These are phyloP conservation scores for Plenodomus biglobosus DNA, from an alignment of 2,329 filamentous ascomycete genomes.

Conservation along the genomic window DNA sequence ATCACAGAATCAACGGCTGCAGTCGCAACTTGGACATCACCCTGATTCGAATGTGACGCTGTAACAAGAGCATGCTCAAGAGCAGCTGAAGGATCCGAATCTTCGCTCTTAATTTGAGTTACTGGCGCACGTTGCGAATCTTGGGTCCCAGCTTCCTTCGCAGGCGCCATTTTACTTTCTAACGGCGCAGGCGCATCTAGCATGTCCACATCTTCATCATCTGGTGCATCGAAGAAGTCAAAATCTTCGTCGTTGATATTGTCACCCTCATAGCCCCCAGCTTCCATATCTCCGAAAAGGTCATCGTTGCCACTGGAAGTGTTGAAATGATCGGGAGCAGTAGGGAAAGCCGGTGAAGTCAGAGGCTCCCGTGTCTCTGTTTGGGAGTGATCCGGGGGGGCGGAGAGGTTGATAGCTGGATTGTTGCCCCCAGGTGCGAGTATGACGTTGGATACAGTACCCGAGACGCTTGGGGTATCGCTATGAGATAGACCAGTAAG, in stretches of 20 bases:
- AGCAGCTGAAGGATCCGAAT: conserved; percentile 30
- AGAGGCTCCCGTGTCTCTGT: conserved; percentile 21
- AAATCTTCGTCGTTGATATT: conserved; percentile 83
- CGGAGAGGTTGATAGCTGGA: conserved; percentile 38
- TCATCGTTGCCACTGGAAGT: conserved; percentile 50
- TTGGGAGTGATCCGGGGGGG: conserved; percentile 24
- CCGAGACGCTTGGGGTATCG: conserved; percentile 35
- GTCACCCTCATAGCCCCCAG: conserved; percentile 70
- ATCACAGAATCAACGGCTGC: neutral
- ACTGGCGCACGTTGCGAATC: conserved; percentile 2
- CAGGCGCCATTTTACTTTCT: conserved; percentile 15
- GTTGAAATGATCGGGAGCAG: conserved; percentile 26
- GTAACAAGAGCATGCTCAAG: conserved; percentile 33
- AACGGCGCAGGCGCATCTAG: conserved; percentile 25
- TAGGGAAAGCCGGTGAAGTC: conserved; percentile 28
- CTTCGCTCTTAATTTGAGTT: conserved; percentile 24
- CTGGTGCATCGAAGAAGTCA: conserved; percentile 74
- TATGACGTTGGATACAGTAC: conserved; percentile 28
- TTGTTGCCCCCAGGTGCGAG: conserved; percentile 33
- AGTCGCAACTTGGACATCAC: conserved; percentile 2
- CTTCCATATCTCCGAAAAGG: conserved; percentile 66
- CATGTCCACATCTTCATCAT: conserved; percentile 44
- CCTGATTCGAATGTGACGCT: conserved; percentile 4
- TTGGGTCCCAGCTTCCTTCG: neutral
- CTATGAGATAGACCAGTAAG: conserved; percentile 29